These are phyloP conservation scores for Malus fusca DNA, from an alignment of 306 rosid genomes.

Conservation along the genomic window DNA sequence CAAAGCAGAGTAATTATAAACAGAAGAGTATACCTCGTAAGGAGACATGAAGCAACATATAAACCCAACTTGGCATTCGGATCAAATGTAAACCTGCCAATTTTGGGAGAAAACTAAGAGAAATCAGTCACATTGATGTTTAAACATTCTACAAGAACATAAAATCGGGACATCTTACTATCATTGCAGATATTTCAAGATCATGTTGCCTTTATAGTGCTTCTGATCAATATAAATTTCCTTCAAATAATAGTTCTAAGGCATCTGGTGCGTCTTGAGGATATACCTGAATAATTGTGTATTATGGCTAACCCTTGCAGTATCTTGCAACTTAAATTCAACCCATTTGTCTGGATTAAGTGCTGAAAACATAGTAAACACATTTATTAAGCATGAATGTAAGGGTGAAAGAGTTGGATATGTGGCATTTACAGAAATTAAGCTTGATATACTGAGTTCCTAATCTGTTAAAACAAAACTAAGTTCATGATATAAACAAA, in stretches of 20 bases:
- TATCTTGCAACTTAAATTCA: constrained; percentile 86
- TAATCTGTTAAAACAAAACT: background rate
- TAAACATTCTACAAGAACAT: background rate
- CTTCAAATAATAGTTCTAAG: background rate
- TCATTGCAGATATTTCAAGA: background rate
- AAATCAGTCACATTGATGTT: background rate
- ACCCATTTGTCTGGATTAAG: constrained; percentile 65
- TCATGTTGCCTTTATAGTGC: background rate
- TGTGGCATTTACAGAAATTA: background rate
- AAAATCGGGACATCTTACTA: background rate
- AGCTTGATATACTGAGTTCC: background rate
- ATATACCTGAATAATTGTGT: constrained; percentile 71
- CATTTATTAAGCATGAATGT: background rate
- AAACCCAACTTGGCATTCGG: constrained; percentile 69
- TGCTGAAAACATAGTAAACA: constrained; percentile 39
- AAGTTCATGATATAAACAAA: background rate
- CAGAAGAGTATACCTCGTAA: constrained; percentile 57
- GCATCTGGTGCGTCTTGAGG: background rate
- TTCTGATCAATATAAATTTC: background rate
- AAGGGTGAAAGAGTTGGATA: background rate
- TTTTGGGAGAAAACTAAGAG: constrained; percentile 1
- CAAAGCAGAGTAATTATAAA: background rate
- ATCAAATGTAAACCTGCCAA: constrained; percentile 80
- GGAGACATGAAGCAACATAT: constrained; percentile 69
- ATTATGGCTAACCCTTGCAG: constrained; percentile 82